Evolutionary conservation across 1,139 yeast genomes (phyloP), one percentile per base, ranked within the genome.

Genomic region (Scheffersomyces lignicola): DNA sequence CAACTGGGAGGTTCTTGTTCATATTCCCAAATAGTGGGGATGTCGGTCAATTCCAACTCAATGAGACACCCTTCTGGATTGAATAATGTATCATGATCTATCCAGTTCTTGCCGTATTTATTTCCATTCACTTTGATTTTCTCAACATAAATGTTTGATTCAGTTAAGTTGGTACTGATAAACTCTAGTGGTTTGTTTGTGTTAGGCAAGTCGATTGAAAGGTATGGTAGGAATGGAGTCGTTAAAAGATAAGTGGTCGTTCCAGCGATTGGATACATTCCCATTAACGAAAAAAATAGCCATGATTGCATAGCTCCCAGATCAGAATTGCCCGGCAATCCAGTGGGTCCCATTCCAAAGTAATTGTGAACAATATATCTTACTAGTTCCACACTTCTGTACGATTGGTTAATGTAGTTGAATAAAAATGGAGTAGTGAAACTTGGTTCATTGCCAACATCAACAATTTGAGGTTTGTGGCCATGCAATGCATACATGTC

Each of bases 231-330:
- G 39, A 59, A 60, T 7, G 71, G 72, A 2, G 68, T 48, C 2
- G 62, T 40, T 7, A 65, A 38, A 16, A 65, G 46, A 37, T 65
- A 65, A 1, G 65, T 54, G 14, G 66, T 56, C 2, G 70, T 62
- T 2, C 69, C 69, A 13, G 69, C 48, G 15, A 63, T 52, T 5
- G 70, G 71, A 38, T 64, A 65, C 16, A 65, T 36, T 1, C 72
- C 72, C 25, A 60, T 42, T 34, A 65, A 38, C 5, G 54, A 61
- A 46, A 62, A 63, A 28, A 63, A 53, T 11, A 61, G 40, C 68
- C 69, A 65, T 2, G 64, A 56, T 37, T 63, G 69, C 67, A 65
- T 61, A 6, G 71, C 65, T 10, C 71, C 71, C 15, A 62, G 64
- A 42, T 65, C 70, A 1, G 69, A 61, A 39, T 65, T 65, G 2